Evolutionary conservation across 1,284 basidiomycete species (phyloP), one percentile per base, ranked within the genome.

Genomic region (Apiotrichum akiyoshidainum): DNA sequence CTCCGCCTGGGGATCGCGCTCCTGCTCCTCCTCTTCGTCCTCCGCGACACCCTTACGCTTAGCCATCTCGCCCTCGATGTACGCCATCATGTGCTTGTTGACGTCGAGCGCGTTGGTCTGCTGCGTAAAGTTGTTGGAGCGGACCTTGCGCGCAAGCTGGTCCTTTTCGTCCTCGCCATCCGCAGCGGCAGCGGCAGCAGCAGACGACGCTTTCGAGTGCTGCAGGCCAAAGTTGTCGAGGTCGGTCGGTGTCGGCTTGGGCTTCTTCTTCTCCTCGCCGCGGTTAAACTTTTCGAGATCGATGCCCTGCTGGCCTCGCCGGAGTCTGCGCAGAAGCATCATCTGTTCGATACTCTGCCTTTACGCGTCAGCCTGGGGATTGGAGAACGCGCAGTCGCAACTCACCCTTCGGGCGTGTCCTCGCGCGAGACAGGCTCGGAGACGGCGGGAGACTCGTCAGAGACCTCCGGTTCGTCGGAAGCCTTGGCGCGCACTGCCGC

Each of bases 61-160:
- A 69, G 84, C 86, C 70, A 99, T 83, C 74, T 97, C 96, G 68
- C 89, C 85, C 71, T 98, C 95, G 57, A 98, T 98, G 70, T 95
- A 98, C 2, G 87, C 90, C 90, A 98, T 93, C 94, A 98, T 98
- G 73, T 98, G 95, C 72, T 96, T 97, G 79, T 99, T 94, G 8
- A 97, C 92, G 71, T 97, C 94, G 13, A 98, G 82, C 1, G 87
- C 86, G 71, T 96, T 96, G 2, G 94, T 99, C 78, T 98, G 94
- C 63, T 92, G 89, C 0, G 95, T 98, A 74, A 99, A 97, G 79
- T 97, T 96, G 78, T 90, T 94, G 26, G 85, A 82, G 50, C 91
- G 83, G 5, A 97, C 86, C 57, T 87, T 82, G 55, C 90, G 81
- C 33, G 75, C 75, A 19, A 88, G 85, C 63, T 85, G 86, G 5